phyloP scores from a whole-genome alignment of 2,329 filamentous ascomycete genomes.

The Sphaceloma murrayae region DNA sequence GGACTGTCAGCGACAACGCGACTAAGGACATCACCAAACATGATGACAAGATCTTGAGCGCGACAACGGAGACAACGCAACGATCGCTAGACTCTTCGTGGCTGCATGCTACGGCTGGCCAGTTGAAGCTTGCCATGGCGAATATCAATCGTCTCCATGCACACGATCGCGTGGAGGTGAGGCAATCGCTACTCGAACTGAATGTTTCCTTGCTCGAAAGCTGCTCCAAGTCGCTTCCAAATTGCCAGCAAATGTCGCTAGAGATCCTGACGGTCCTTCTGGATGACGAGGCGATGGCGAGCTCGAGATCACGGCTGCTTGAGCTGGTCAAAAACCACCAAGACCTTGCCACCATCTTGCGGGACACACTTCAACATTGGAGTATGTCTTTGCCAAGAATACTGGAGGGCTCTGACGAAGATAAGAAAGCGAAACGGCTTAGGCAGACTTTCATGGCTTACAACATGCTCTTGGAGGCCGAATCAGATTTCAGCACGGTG shows the following conservation, averaged over 20 bases:
- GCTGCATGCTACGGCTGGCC: slow-evolving; percentile 68
- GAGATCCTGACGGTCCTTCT: slow-evolving; percentile 68
- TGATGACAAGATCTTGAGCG: slow-evolving; percentile 17
- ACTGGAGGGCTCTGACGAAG: slow-evolving; percentile 77
- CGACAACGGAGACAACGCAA: not conserved
- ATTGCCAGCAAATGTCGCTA: slow-evolving; percentile 61
- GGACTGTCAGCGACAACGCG: slow-evolving; percentile 17
- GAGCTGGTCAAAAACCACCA: slow-evolving; percentile 55
- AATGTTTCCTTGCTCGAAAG: slow-evolving; percentile 70
- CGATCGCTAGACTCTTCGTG: slow-evolving; percentile 39
- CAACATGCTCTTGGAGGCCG: slow-evolving; percentile 52
- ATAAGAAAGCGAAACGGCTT: slow-evolving; percentile 61
- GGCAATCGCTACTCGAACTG: slow-evolving; percentile 55
- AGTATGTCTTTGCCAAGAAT: slow-evolving; percentile 66
- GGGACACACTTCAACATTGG: slow-evolving; percentile 69
- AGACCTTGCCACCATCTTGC: slow-evolving; percentile 54
- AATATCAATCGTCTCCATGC: slow-evolving; percentile 66
- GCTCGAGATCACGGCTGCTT: slow-evolving; percentile 37
- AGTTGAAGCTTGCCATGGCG: slow-evolving; percentile 74
- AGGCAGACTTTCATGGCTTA: slow-evolving; percentile 68
- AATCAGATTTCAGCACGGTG: slow-evolving; percentile 56
- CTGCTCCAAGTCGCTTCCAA: slow-evolving; percentile 62
- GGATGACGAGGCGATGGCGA: slow-evolving; percentile 35
- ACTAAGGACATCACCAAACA: slow-evolving; percentile 25
- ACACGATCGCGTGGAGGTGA: slow-evolving; percentile 61